Base-by-base conservation (phyloP, 225 moss, liverwort and hornwort genomes). In the Pseudisothecium myosuroides region DNA sequence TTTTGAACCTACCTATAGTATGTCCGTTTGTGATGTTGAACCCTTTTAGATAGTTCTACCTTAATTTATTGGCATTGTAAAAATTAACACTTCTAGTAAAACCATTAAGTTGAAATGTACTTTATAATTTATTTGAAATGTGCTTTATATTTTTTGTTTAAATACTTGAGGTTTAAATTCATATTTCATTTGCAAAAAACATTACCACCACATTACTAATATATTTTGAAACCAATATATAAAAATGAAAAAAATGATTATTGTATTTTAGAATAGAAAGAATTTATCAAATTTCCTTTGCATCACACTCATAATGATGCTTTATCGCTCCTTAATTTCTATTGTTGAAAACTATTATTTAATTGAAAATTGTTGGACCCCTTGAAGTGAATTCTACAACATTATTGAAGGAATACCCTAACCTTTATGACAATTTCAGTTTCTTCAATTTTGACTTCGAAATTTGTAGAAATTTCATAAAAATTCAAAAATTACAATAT, bases 331-430 rank as follows among this genome's bases (percentile, higher is more conserved):
- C 2, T 47, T 6, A 29, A 47, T 47, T 45, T 74, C 0, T 27
- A 45, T 47, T 29, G 10, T 29, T 11, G 2, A 73, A 45, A 69
- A 69, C 7, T 68, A 23, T 23, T 14, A 69, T 14, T 13, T 13
- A 39, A n/a, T 68, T 68, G 7, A 39, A 68, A 22, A 69, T 7
- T 68, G 2, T 68, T 68, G n/a, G 23, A 68, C 3, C 4, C 7
- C 0, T 73, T 73, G 6, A 17, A 45, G 29, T 29, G 6, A 27
- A 10, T 16, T 43, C 1, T 16, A 5, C 9, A 72, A 72, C 1
- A 43, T 6, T 16, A 16, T 27, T 27, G 16, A 43, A 72, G 0
- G 17, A 6, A 27, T 0, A 5, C 0, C 4, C 5, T 17, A 43
- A 27, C 1, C 4, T 12, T 1, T 27, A 15, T 43, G 4, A 15